Conservation (phyloP, 2,329 filamentous ascomycete genomes). For the Pyricularia grisea region DNA sequence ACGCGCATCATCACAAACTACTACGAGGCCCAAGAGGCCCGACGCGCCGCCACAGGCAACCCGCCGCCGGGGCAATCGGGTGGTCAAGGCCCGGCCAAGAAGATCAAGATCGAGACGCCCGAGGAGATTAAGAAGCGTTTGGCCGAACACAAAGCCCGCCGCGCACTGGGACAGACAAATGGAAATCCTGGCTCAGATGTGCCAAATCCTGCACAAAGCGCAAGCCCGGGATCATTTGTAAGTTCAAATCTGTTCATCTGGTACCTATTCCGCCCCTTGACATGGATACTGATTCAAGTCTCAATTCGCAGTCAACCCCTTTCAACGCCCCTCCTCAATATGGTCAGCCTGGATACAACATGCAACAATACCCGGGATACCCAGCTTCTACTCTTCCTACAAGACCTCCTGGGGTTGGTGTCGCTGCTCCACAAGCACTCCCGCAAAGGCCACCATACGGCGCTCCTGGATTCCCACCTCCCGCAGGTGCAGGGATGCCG, state of each 20-base stretch:
- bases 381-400: slow-evolving; percentile 26
- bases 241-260: slow-evolving; percentile 22
- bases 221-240: slow-evolving; percentile 49
- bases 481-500: slow-evolving; percentile 21
- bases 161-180: slow-evolving; percentile 49
- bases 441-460: slow-evolving; percentile 20
- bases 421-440: slow-evolving; percentile 12
- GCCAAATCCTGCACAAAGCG: slow-evolving; percentile 40
- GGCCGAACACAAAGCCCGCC: slow-evolving; percentile 64
- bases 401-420: slow-evolving; percentile 30
- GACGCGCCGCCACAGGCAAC: slow-evolving; percentile 75
- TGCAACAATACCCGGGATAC: slow-evolving; percentile 8
- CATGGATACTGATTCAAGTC: slow-evolving; percentile 11
- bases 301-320: slow-evolving; percentile 23
- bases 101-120: slow-evolving; percentile 62
- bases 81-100: slow-evolving; percentile 56
- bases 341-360: slow-evolving; percentile 19
- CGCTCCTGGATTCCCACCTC: slow-evolving; percentile 19
- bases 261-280: neutral
- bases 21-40: slow-evolving; percentile 76
- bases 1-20: slow-evolving; percentile 79
- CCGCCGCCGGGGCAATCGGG: slow-evolving; percentile 53
- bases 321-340: slow-evolving; percentile 29
- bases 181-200: slow-evolving; percentile 40
- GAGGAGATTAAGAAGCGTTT: slow-evolving; percentile 74